phyloP scores from a whole-genome alignment of 495 filamentous ascomycete species.

The Tetracladium setigerum region DNA sequence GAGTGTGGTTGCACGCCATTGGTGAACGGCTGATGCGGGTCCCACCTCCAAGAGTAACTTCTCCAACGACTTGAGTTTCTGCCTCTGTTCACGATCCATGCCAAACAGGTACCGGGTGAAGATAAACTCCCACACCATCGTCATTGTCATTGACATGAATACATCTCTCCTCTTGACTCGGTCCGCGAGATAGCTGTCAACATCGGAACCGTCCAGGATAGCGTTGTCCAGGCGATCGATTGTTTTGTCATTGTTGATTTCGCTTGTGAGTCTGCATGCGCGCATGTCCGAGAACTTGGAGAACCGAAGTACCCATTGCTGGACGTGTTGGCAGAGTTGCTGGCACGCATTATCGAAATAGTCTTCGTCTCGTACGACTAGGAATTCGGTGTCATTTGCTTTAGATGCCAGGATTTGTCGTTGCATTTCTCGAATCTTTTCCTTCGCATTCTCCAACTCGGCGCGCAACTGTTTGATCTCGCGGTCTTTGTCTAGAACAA shows the following conservation, averaged over 20 bases:
- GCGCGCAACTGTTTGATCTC: slow-evolving; percentile 70
- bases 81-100: slow-evolving; percentile 93
- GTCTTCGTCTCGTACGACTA: slow-evolving; percentile 78
- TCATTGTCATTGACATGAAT: slow-evolving; percentile 96
- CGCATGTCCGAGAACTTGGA: slow-evolving; percentile 90
- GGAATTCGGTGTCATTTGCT: slow-evolving; percentile 62
- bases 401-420: slow-evolving; percentile 67
- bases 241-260: slow-evolving; percentile 80
- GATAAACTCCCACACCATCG: slow-evolving; percentile 95
- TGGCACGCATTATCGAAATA: slow-evolving; percentile 94
- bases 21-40: slow-evolving; percentile 71
- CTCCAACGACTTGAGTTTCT: slow-evolving; percentile 91
- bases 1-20: slow-evolving; percentile 92
- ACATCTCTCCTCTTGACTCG: slow-evolving; percentile 81
- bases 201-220: slow-evolving; percentile 86
- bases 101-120: slow-evolving; percentile 97
- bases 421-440: slow-evolving; percentile 71
- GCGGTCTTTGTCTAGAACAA: slow-evolving; percentile 64
- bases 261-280: slow-evolving; percentile 69
- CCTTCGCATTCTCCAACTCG: slow-evolving; percentile 69
- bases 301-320: slow-evolving; percentile 94
- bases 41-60: slow-evolving; percentile 85
- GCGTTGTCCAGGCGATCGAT: slow-evolving; percentile 89
- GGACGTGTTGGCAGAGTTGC: slow-evolving; percentile 84
- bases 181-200: slow-evolving; percentile 76